These are phyloP conservation scores for Carex cristatella DNA, from an alignment of 176 grass and related monocot genomes.

Conservation along the genomic window DNA sequence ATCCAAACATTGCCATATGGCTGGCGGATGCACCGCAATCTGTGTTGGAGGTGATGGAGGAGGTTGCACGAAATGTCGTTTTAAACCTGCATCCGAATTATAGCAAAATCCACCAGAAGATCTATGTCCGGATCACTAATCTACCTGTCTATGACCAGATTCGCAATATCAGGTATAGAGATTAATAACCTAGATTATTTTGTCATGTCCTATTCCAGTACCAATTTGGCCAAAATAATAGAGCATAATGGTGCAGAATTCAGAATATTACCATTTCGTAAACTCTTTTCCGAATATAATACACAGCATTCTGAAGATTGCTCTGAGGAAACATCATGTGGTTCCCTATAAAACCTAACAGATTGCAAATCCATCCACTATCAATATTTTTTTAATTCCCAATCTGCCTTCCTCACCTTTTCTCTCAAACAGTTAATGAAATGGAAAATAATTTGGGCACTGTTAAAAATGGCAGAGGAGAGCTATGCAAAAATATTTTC, in stretches of 20 bases:
- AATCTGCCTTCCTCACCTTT: not conserved
- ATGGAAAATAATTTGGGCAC: not conserved
- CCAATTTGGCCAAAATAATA: not conserved
- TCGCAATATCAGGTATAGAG: slow-evolving; percentile 71
- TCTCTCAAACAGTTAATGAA: not conserved
- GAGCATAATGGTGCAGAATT: not conserved
- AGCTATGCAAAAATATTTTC: not conserved
- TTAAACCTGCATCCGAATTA: slow-evolving; percentile 93
- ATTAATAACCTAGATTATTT: not conserved
- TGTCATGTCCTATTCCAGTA: not conserved
- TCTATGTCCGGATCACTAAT: slow-evolving; percentile 88
- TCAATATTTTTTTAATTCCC: not conserved
- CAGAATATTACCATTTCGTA: not conserved
- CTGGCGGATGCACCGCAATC: slow-evolving; percentile 94
- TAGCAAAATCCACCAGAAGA: slow-evolving; percentile 91
- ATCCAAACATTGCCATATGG: slow-evolving; percentile 97
- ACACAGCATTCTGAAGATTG: not conserved
- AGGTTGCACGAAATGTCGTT: slow-evolving; percentile 87
- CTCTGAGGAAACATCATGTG: not conserved
- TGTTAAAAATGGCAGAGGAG: not conserved
- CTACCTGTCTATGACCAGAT: slow-evolving; percentile 99
- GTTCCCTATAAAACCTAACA: not conserved
- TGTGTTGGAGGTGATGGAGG: slow-evolving; percentile 96
- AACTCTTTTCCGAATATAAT: not conserved
- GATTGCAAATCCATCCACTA: not conserved